phyloP scores from a whole-genome alignment of 2,329 filamentous ascomycete species.

The Claviceps cyperi region DNA sequence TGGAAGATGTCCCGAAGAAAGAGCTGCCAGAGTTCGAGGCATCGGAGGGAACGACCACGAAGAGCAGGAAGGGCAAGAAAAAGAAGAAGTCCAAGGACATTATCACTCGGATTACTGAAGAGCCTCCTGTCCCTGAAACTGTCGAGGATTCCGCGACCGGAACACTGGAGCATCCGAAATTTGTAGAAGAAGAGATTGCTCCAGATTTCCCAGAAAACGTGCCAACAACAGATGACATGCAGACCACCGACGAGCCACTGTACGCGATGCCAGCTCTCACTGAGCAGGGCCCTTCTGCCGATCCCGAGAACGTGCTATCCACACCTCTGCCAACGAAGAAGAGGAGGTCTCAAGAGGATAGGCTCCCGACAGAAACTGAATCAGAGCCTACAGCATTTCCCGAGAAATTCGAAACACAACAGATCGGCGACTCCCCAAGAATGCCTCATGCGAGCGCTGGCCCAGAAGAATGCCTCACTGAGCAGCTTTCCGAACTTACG shows the following conservation, averaged over 20 bases:
- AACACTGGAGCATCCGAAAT: not conserved
- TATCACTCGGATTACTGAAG: not conserved
- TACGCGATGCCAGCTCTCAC: no score
- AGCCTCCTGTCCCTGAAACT: not conserved
- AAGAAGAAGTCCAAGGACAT: slow-evolving; percentile 7
- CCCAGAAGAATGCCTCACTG: not conserved
- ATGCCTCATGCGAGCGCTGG: no score
- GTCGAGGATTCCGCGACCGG: not conserved
- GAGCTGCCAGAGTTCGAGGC: not conserved
- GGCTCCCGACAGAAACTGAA: not conserved
- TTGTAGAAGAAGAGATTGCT: not conserved
- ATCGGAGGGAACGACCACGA: slow-evolving; percentile 5
- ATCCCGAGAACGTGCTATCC: slow-evolving; percentile 4
- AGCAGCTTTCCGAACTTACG: not conserved
- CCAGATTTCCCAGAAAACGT: not conserved
- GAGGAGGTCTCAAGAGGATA: slow-evolving; percentile 9
- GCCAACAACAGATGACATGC: not conserved
- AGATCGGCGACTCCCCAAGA: not conserved
- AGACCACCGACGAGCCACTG: not conserved
- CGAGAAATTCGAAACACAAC: not conserved
- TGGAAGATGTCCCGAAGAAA: not conserved
- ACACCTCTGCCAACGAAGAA: slow-evolving; percentile 6
- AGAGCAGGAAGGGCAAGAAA: slow-evolving; percentile 10
- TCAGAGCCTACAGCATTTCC: not conserved
- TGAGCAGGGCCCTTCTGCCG: not conserved